These are phyloP conservation scores for Chrysosporium keratinophilum DNA, from an alignment of 2,329 filamentous ascomycete genomes.

Conservation along the genomic window DNA sequence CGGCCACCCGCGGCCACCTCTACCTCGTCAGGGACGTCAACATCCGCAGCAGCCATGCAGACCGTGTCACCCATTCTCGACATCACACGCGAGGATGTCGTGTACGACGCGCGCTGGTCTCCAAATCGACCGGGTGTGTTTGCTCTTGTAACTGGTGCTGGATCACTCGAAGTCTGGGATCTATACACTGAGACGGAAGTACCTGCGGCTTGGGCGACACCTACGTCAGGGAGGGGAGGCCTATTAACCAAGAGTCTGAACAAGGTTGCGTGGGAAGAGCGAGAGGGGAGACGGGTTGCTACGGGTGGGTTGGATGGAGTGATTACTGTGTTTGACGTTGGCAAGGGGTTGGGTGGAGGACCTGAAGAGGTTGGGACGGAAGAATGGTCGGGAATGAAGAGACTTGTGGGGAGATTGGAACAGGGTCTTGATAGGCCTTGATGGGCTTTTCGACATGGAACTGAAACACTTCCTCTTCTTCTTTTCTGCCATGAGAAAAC, in stretches of 20 bases:
- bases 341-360: conserved; percentile 62
- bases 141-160: conserved; percentile 84
- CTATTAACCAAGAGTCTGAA: conserved; percentile 80
- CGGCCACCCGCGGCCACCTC: conserved; percentile 42
- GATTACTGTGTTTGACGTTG: conserved; percentile 84
- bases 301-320: conserved; percentile 87
- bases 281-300: conserved; percentile 75
- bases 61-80: conserved; percentile 68
- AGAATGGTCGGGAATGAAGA: conserved; percentile 90
- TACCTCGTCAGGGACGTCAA: conserved; percentile 25
- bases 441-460: background rate
- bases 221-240: conserved; percentile 50
- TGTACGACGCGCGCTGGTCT: conserved; percentile 94
- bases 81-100: conserved; percentile 86
- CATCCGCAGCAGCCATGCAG: conserved; percentile 33
- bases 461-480: background rate
- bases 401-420: conserved; percentile 68
- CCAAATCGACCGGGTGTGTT: conserved; percentile 91
- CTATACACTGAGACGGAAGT: conserved; percentile 87
- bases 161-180: conserved; percentile 90
- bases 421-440: conserved; percentile 29
- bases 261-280: conserved; percentile 86
- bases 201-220: conserved; percentile 69
- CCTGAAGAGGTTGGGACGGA: conserved; percentile 72
- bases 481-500: background rate